Evolutionary conservation across 257 asterid species (phyloP), one percentile per base, ranked within the genome.

Genomic region (Coffea eugenioides): DNA sequence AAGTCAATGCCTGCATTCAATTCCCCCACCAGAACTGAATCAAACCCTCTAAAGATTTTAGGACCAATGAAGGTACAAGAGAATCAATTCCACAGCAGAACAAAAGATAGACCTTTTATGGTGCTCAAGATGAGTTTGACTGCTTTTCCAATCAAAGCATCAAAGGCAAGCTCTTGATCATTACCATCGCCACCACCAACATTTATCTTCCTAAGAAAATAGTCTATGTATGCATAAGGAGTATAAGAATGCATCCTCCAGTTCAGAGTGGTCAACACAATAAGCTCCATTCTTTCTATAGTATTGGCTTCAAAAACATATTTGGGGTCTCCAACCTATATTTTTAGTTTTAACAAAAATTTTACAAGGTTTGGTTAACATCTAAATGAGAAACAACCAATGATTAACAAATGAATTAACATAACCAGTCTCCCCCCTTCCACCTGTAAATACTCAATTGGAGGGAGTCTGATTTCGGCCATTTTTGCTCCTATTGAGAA

Each of bases 1-100:
- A 90, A 90, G 80, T 90, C 96, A 84, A 90, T 88, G 82, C 90
- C 95, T 93, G 90, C 94, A 88, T 88, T 85, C 86, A 87, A 83
- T 86, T 84, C 71, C 87, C 90, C 77, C 74, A 86, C 88, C 86
- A 73, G 68, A 57, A 83, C 76, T 73, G 81, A 46, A 82, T 84
- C 85, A 87, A 54, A 69, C 64, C 36, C 51, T 73, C 18, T 21
- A 36, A 18, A 43, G 48, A 36, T 34, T 67, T 57, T 36, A 46
- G 27, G 43, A 67, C n/a, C 25, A 83, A 80, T 54, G 36, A 36
- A 27, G 68, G 76, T 7, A 39, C 39, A 51, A 4, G 51, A 52
- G 36, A 81, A 61, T 54, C 49, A 74, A 80, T 77, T 68, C 64
- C 69, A 21, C 21, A 49, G 15, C 21, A 80, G 66, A 36, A 31